phyloP scores from a whole-genome alignment of 768 basidiomycete genomes.

The Dentipellis fragilis region DNA sequence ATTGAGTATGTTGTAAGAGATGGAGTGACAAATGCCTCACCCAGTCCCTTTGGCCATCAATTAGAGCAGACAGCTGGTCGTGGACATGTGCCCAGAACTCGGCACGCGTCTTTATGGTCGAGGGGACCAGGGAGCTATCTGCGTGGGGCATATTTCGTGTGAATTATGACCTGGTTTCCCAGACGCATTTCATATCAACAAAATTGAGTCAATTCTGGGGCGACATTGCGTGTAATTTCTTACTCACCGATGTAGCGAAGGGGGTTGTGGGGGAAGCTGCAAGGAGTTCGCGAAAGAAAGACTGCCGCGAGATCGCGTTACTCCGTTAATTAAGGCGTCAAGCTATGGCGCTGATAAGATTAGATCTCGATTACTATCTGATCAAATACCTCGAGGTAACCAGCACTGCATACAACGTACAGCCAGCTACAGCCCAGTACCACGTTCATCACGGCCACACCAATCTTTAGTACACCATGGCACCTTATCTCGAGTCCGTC shows the following conservation, averaged over 20 bases:
- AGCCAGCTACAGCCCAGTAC: too few species aligned
- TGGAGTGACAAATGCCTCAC: slow-evolving; percentile 27
- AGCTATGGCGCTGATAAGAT: slow-evolving; percentile 8
- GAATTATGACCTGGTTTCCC: too few species aligned
- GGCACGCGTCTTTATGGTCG: slow-evolving; percentile 56
- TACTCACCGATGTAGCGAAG: too few species aligned
- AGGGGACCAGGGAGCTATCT: slow-evolving; percentile 66
- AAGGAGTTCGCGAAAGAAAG: not conserved
- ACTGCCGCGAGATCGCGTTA: not conserved
- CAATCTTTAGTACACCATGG: slow-evolving; percentile 34
- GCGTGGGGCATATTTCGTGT: slow-evolving; percentile 64
- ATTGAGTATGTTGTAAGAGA: not conserved
- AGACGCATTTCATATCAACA: too few species aligned
- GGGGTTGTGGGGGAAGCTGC: too few species aligned
- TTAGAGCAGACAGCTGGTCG: slow-evolving; percentile 46
- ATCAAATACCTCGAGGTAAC: too few species aligned
- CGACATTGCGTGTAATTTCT: too few species aligned
- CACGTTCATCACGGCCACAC: not conserved
- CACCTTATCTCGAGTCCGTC: slow-evolving; percentile 65
- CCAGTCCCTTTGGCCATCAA: slow-evolving; percentile 70
- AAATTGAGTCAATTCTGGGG: too few species aligned
- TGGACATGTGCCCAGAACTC: slow-evolving; percentile 78
- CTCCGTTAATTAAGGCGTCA: not conserved
- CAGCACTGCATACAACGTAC: too few species aligned
- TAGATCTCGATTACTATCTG: slow-evolving; percentile 3